These are phyloP conservation scores for Coprinopsis cinerea DNA, from an alignment of 768 basidiomycete genomes.

Conservation along the genomic window DNA sequence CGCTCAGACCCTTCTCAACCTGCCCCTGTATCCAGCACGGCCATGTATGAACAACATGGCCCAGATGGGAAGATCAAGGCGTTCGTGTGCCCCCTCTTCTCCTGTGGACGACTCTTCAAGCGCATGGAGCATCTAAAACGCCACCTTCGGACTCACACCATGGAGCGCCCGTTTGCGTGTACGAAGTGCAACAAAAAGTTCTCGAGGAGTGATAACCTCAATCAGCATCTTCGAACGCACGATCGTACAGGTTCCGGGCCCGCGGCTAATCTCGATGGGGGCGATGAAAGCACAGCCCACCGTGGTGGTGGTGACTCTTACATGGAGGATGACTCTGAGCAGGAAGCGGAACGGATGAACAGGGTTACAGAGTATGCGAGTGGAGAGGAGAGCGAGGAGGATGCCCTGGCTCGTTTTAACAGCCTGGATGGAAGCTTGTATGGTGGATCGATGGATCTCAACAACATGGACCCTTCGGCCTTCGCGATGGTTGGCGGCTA, in stretches of 20 bases:
- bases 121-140: slow-evolving; percentile 88
- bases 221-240: slow-evolving; percentile 83
- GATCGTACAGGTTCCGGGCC: slow-evolving; percentile 28
- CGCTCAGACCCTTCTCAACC: slow-evolving; percentile 6
- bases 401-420: slow-evolving; percentile 12
- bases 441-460: slow-evolving; percentile 20
- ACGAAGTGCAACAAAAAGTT: slow-evolving; percentile 74
- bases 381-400: slow-evolving; percentile 19
- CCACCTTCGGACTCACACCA: slow-evolving; percentile 83
- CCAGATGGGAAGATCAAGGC: slow-evolving; percentile 47
- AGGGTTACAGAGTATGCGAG: slow-evolving; percentile 17
- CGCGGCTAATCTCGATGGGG: slow-evolving; percentile 23
- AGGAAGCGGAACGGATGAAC: slow-evolving; percentile 13
- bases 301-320: slow-evolving; percentile 13
- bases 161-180: slow-evolving; percentile 82
- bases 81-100: slow-evolving; percentile 78
- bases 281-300: slow-evolving; percentile 4
- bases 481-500: too few species aligned
- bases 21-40: slow-evolving; percentile 15
- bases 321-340: slow-evolving; percentile 10
- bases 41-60: slow-evolving; percentile 26
- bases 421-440: background rate
- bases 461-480: slow-evolving; percentile 12
- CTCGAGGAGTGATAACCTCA: slow-evolving; percentile 83
- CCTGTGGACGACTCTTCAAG: slow-evolving; percentile 84